phyloP scores from a whole-genome alignment of 2,329 filamentous ascomycete genomes.

The Ceratocystis diversiconidia region DNA sequence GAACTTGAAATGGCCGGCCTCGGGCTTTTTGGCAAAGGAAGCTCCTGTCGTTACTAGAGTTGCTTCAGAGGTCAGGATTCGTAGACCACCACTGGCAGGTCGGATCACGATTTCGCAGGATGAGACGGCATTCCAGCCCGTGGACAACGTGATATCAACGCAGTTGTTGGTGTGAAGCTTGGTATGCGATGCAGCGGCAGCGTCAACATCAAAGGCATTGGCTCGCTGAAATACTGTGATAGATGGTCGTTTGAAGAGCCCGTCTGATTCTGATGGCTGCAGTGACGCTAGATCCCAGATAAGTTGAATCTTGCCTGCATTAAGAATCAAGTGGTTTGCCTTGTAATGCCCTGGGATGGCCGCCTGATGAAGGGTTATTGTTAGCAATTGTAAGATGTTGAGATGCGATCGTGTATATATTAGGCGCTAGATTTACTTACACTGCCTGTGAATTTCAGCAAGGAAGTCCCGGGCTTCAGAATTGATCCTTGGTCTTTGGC shows the following conservation, averaged over 20 bases:
- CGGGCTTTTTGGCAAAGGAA: conserved; percentile 34
- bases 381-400: conserved; percentile 22
- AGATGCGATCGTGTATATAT: not conserved
- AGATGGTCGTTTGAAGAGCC: conserved; percentile 43
- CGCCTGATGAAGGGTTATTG: conserved; percentile 29
- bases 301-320: conserved; percentile 48
- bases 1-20: conserved; percentile 40
- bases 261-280: conserved; percentile 32
- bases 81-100: conserved; percentile 50
- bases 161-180: conserved; percentile 67
- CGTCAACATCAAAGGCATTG: conserved; percentile 52
- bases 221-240: conserved; percentile 61
- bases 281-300: conserved; percentile 47
- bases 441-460: conserved; percentile 27
- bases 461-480: conserved; percentile 38
- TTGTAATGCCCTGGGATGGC: conserved; percentile 60
- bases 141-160: conserved; percentile 57
- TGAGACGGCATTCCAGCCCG: conserved; percentile 58
- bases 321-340: conserved; percentile 56
- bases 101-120: conserved; percentile 47
- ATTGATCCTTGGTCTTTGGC: conserved; percentile 18
- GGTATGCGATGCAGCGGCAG: conserved; percentile 54
- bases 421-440: conserved; percentile 21
- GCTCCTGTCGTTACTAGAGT: conserved; percentile 32
- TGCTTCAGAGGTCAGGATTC: conserved; percentile 47